Conservation (phyloP, 129 eudicot genomes). For the Calendula officinalis region DNA sequence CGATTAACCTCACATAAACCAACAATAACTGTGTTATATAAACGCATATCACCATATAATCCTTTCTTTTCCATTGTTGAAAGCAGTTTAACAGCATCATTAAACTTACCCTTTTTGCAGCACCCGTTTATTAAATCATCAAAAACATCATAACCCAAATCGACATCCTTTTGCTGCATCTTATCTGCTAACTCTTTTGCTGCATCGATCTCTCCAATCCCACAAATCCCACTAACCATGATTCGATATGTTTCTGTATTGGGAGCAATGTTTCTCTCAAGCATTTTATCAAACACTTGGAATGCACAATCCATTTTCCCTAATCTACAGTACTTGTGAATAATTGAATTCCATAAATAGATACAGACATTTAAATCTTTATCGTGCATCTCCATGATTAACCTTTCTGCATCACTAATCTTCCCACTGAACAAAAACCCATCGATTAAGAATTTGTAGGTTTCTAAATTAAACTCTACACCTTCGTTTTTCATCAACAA, state of each 20-base stretch:
- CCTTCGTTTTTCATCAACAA: slow-evolving; percentile 39
- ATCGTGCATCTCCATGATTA: slow-evolving; percentile 46
- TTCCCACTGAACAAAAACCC: slow-evolving; percentile 49
- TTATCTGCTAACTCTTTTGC: slow-evolving; percentile 35
- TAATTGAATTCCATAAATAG: slow-evolving; percentile 38
- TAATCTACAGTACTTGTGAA: slow-evolving; percentile 40
- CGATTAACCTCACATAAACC: slow-evolving; percentile 37
- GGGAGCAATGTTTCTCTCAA: slow-evolving; percentile 30
- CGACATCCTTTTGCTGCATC: slow-evolving; percentile 39
- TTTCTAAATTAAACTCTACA: slow-evolving; percentile 35
- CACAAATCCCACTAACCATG: slow-evolving; percentile 46
- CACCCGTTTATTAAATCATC: slow-evolving; percentile 35
- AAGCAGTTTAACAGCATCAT: slow-evolving; percentile 40
- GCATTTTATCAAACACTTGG: slow-evolving; percentile 34
- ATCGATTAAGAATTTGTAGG: slow-evolving; percentile 37
- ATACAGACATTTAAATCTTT: slow-evolving; percentile 37
- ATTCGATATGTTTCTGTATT: slow-evolving; percentile 36
- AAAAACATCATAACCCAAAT: slow-evolving; percentile 31
- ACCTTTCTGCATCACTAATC: slow-evolving; percentile 42
- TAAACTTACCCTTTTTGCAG: slow-evolving; percentile 33
- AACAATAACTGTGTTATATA: slow-evolving; percentile 33
- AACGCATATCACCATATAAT: slow-evolving; percentile 30
- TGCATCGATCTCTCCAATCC: slow-evolving; percentile 43
- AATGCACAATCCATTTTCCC: slow-evolving; percentile 37
- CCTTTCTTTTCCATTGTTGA: slow-evolving; percentile 38